phyloP scores from a whole-genome alignment of 768 basidiomycete genomes.

The Plicaturopsis crispa region DNA sequence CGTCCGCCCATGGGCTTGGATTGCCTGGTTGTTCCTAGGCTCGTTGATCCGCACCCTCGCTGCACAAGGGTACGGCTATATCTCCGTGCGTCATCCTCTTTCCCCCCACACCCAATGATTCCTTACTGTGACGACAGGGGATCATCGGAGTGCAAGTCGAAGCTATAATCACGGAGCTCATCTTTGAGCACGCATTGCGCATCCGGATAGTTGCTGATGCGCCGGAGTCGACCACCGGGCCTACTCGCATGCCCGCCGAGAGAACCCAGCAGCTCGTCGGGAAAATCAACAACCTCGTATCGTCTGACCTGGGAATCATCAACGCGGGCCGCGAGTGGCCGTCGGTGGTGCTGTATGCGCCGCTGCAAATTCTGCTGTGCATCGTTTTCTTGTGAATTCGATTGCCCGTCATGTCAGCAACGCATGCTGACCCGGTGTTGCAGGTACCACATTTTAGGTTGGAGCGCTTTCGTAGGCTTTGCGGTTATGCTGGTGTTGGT shows the following conservation, averaged over 20 bases:
- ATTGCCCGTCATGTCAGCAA: too few species aligned
- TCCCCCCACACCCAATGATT: too few species aligned
- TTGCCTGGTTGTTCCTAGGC: slow-evolving; percentile 28
- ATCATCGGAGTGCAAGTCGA: slow-evolving; percentile 30
- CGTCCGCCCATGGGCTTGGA: slow-evolving; percentile 46
- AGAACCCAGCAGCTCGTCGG: too few species aligned
- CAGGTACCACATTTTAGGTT: slow-evolving; percentile 24
- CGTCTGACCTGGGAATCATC: slow-evolving; percentile 42
- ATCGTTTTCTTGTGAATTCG: slow-evolving; percentile 20
- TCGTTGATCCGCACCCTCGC: slow-evolving; percentile 24
- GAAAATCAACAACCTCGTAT: slow-evolving; percentile 71
- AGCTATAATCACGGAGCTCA: slow-evolving; percentile 40
- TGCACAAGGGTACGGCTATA: slow-evolving; percentile 34
- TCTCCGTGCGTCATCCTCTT: slow-evolving; percentile 13
- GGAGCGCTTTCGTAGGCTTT: slow-evolving; percentile 38
- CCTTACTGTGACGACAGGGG: too few species aligned
- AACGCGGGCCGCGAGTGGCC: slow-evolving; percentile 10
- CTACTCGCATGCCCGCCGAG: too few species aligned
- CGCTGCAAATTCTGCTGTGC: slow-evolving; percentile 14
- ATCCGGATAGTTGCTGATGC: too few species aligned
- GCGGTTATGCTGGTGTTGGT: slow-evolving; percentile 31
- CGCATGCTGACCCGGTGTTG: too few species aligned
- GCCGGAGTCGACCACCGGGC: too few species aligned
- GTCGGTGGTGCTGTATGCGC: slow-evolving; percentile 13
- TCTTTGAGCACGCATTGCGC: slow-evolving; percentile 52